Percentiles rank a stretch among this genome's conserved stretches.
Conservation (phyloP, 2,329 filamentous ascomycete genomes). For the Aspergillus versicolor region DNA sequence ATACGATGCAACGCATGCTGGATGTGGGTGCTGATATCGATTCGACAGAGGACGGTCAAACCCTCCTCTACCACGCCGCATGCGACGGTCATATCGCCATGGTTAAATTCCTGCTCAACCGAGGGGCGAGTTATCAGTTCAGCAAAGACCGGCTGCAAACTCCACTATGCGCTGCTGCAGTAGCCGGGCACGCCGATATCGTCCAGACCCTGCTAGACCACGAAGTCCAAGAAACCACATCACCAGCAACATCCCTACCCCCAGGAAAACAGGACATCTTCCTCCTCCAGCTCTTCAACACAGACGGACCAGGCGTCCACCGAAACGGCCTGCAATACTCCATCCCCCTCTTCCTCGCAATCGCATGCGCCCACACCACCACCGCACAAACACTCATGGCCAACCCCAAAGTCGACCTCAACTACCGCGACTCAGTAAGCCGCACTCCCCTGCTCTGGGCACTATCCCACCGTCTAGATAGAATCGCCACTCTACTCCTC, state of each 20-base stretch:
- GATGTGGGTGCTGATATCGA: neutral
- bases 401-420: neutral
- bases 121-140: neutral
- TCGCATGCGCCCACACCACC: neutral
- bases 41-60: neutral
- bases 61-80: neutral
- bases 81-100: neutral
- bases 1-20: neutral
- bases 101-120: neutral
- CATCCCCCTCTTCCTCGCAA: conserved; percentile 1
- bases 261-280: neutral
- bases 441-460: conserved; percentile 2
- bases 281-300: neutral
- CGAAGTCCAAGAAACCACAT: neutral
- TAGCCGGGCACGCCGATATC: neutral
- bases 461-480: neutral
- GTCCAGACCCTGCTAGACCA: neutral
- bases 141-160: neutral
- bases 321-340: neutral
- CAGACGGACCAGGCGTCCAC: neutral
- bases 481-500: neutral
- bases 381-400: neutral
- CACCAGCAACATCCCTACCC: neutral
- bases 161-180: neutral
- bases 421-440: neutral